Base-by-base conservation (phyloP, 192 early-diverging fungal species). In the Podochytrium sp. region DNA sequence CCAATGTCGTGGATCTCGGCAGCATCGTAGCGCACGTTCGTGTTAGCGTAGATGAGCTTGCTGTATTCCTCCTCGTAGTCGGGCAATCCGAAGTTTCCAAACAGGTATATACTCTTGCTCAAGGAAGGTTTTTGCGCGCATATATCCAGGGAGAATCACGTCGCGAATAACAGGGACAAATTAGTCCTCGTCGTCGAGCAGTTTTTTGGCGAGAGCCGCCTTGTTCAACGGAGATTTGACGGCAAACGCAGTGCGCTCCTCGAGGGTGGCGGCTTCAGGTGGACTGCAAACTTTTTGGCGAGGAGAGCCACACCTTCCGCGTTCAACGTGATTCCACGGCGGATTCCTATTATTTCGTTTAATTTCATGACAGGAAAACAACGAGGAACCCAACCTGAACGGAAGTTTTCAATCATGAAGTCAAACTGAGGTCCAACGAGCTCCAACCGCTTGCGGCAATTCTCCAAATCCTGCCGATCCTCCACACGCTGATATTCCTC, bases 1-100 rank as follows among this genome's bases (percentile, higher is more conserved):
- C 81, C 81, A 29, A 82, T 69, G 50, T 71, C 52, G 77, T 82
- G 81, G 40, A 82, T 53, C 43, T 82, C 77, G 7, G 76, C 52
- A 23, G 78, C 78, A 0, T 52, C 66, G 68, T 76, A 70, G 5
- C 50, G 43, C 1, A 55, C 30, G 56, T 62, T 69, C 25, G 78
- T 79, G 73, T 76, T 58, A 49, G 50, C 29, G 55, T 53, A 63
- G 58, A 82, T 73, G 41, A 57, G 65, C 32, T 16, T 72, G 29
- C 67, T 10, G 70, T 82, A 82, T 34, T 64, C 20, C 1, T 49
- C 14, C 50, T 79, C 71, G 50, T 64, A 74, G n/a, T 64, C 79
- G 25, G 73, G 73, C 52, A 80, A 39, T 1, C 75, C 79, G 29
- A 76, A 80, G 52, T 76, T 33, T 25, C 79, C 79, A 30, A 53